Percentiles rank a stretch among this genome's conserved stretches.
Evolutionary conservation across 371 early-diverging fungal genomes (phyloP).

Genomic region (Capillidium rhysosporum): DNA sequence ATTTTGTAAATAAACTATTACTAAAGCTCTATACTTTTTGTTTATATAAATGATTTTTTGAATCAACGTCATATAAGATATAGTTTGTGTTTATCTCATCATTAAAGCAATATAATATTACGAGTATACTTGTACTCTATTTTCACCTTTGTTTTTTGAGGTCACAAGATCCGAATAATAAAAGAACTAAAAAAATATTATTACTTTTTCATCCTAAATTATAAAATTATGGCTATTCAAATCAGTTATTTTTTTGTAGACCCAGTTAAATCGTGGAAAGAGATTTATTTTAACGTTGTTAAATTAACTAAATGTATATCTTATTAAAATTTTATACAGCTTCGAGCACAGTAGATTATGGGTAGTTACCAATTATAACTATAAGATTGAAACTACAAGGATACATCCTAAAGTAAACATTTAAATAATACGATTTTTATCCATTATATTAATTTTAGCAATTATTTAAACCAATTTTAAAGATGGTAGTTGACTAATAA

Average conservation of each 20-base stretch:
- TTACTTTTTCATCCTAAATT: background rate
- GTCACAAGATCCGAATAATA: background rate
- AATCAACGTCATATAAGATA: too few relatives aligned
- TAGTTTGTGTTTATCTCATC: too few relatives aligned
- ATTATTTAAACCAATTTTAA: background rate
- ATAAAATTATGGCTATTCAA: background rate
- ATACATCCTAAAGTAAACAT: slow-evolving; percentile 8
- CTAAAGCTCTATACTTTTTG: too few relatives aligned
- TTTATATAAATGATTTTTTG: too few relatives aligned
- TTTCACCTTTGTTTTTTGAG: too few relatives aligned
- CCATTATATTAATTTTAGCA: background rate
- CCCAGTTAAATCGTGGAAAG: slow-evolving; percentile 10
- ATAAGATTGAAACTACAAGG: slow-evolving; percentile 6
- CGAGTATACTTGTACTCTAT: too few relatives aligned
- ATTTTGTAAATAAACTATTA: too few relatives aligned
- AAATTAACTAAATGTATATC: slow-evolving; percentile 1
- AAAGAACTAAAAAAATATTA: background rate
- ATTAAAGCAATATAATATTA: too few relatives aligned
- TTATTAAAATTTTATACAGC: slow-evolving; percentile 5
- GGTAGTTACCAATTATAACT: slow-evolving; percentile 7
- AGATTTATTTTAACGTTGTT: slow-evolving; percentile 7
- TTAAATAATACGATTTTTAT: background rate
- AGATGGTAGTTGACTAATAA: background rate
- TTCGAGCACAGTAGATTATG: slow-evolving; percentile 10
- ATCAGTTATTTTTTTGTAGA: slow-evolving; percentile 6